phyloP scores from a whole-genome alignment of 805 yeast genomes.

The Pichia paraexigua region DNA sequence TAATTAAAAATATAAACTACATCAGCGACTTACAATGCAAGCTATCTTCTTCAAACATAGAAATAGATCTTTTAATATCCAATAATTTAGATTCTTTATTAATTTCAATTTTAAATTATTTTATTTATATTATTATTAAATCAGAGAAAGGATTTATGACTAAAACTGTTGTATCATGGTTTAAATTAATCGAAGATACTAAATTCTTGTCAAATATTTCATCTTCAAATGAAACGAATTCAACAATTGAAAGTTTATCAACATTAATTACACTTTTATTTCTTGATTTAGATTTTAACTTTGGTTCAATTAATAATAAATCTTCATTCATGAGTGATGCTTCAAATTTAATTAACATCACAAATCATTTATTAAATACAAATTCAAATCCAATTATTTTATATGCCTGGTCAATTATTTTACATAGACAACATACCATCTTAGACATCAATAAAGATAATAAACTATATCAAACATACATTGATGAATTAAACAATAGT shows the following conservation, averaged over 20 bases:
- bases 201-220: conserved; percentile 13
- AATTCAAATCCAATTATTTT: conserved; percentile 41
- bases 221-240: background rate
- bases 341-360: conserved; percentile 24
- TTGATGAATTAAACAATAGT: background rate
- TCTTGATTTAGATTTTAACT: conserved; percentile 48
- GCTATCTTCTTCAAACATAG: conserved; percentile 1
- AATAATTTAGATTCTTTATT: conserved; percentile 13
- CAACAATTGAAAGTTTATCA: conserved; percentile 36
- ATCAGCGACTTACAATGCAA: conserved; percentile 8
- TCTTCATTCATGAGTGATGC: conserved; percentile 37
- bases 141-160: conserved; percentile 18
- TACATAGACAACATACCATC: conserved; percentile 43
- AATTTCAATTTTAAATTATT: conserved; percentile 20
- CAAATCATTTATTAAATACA: conserved; percentile 20
- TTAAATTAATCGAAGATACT: conserved; percentile 36
- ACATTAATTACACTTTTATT: conserved; percentile 44
- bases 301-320: conserved; percentile 32
- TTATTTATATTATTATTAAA: conserved; percentile 21
- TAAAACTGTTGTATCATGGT: conserved; percentile 44
- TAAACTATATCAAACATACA: conserved; percentile 13
- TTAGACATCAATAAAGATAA: conserved; percentile 24
- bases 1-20: conserved; percentile 16
- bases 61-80: conserved; percentile 11
- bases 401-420: conserved; percentile 60